Evolutionary conservation across 768 basidiomycete species (phyloP), one percentile per base, ranked within the genome.

Genomic region (Naganishia antarctica): DNA sequence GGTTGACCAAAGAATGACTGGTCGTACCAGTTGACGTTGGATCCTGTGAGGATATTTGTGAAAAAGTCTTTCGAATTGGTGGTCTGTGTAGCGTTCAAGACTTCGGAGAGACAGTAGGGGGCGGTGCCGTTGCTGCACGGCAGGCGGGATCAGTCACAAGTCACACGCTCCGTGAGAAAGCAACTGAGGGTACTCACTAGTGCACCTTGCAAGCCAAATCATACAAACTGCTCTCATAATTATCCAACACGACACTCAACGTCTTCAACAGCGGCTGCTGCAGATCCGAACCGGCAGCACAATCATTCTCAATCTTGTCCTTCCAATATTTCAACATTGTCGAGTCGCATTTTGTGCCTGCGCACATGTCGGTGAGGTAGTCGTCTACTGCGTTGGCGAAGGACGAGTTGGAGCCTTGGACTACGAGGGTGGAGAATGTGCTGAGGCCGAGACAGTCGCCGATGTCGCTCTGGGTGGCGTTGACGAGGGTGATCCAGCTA

Each of bases 391-490:
- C 71, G 28, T 51, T 51, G n/a, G 73, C 70, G 66, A 76, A 76
- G 5, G 65, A 53, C 4, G 48, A 41, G 57, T 68, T 67, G 23
- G 28, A n/a, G 29, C 71, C 68, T 34, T 66, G 51, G 16, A 71
- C 64, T 8, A 76, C 60, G 0, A 76, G 64, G 11, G 47, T 45
- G 16, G 73, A 67, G 3, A 76, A 68, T 9, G 68, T 67, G 28
- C 62, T 62, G 13, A 76, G 59, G 26, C 68, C 69, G n/a, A 76
- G 67, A 53, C 75, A 76, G 4, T 57, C 65, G 2, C 74, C 74
- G 51, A 76, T 66, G 21, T 69, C 63, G 15, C 65, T 64, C 46
- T 68, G 57, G 8, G 75, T 85, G 67, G 74, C 69, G 63, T 76
- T 76, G 53, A 76, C 73, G 6, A 76, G 69, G 0, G 74, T 73